Evolutionary conservation across 176 grass and related monocot species (phyloP).

Genomic region (Oryza officinalis): DNA sequence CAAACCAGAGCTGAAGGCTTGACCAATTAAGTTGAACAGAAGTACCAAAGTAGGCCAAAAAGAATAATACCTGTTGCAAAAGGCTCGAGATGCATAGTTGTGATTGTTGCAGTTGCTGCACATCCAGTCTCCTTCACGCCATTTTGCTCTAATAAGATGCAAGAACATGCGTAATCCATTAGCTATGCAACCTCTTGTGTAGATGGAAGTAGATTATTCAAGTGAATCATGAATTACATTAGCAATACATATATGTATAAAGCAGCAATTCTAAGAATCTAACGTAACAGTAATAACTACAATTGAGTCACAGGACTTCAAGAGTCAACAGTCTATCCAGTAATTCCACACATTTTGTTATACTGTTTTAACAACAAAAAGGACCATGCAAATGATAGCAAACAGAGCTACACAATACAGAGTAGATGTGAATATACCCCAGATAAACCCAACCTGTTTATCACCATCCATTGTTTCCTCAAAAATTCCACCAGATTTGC

Average conservation of each 20-base stretch:
- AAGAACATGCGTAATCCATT: slow-evolving; percentile 1
- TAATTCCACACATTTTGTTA: not conserved
- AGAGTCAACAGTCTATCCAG: not conserved
- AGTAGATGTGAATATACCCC: not conserved
- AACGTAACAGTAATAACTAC: not conserved
- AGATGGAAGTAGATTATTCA: slow-evolving; percentile 1
- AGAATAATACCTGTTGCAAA: slow-evolving; percentile 87
- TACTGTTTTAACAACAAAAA: slow-evolving; percentile 36
- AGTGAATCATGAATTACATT: not conserved
- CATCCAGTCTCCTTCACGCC: slow-evolving; percentile 98
- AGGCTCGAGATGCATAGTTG: slow-evolving; percentile 90
- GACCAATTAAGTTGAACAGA: slow-evolving; percentile 8
- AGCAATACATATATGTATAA: slow-evolving; percentile 21
- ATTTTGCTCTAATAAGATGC: slow-evolving; percentile 71
- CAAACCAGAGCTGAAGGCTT: not conserved
- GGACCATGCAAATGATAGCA: not conserved
- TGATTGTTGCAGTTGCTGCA: slow-evolving; percentile 95
- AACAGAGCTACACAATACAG: not conserved
- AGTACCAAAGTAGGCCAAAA: not conserved
- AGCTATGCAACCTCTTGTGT: not conserved
- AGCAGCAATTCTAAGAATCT: not conserved
- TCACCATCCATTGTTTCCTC: not conserved
- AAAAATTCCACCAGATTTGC: not conserved
- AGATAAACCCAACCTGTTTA: not conserved
- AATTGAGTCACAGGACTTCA: not conserved